Percentiles rank a stretch among this genome's conserved stretches.
Conservation (phyloP, 129 eudicot genomes). For the Cynara cardunculus region DNA sequence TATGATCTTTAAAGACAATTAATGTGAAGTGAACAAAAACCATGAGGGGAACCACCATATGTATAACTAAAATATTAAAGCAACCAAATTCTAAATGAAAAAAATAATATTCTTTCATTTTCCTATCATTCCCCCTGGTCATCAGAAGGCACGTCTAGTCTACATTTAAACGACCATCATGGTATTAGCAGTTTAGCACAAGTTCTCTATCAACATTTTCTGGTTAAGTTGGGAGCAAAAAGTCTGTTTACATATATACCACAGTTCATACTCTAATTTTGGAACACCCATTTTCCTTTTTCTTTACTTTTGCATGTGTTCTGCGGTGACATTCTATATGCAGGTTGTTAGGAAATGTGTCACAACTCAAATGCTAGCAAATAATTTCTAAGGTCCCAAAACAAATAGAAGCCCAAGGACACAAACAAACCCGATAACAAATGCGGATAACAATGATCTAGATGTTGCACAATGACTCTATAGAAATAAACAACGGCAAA, state of each 20-base stretch:
- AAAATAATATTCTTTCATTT: background rate
- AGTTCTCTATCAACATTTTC: background rate
- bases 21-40: background rate
- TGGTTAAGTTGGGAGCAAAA: background rate
- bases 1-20: background rate
- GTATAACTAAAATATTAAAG: background rate
- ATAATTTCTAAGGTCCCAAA: too few relatives aligned
- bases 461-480: too few relatives aligned
- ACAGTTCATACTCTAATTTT: background rate
- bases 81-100: background rate
- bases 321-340: background rate
- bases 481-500: too few relatives aligned
- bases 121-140: background rate
- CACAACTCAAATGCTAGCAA: too few relatives aligned
- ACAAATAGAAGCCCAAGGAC: too few relatives aligned
- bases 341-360: too few relatives aligned
- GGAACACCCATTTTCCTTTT: background rate
- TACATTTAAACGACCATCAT: background rate
- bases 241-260: background rate
- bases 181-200: constrained; percentile 1
- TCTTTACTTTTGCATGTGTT: background rate
- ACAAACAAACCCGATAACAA: too few relatives aligned
- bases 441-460: too few relatives aligned
- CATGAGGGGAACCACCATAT: background rate
- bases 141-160: background rate